Evolutionary conservation across 805 yeast species (phyloP), one percentile per base, ranked within the genome.

Genomic region (Allodekkera sacchari): DNA sequence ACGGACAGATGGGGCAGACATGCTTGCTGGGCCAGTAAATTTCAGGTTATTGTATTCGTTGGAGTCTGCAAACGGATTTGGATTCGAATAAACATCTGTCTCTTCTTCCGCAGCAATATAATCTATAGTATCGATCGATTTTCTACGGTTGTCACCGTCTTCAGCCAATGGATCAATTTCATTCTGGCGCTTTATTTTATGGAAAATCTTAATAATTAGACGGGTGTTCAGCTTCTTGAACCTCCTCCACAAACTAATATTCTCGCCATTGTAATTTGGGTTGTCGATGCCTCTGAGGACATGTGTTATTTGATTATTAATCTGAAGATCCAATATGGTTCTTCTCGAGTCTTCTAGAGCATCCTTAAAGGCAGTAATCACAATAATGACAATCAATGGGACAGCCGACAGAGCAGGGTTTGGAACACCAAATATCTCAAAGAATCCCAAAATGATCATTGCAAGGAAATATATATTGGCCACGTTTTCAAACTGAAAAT

Each of bases 401-500:
- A 80, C 89, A 5, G 83, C 77, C 7, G 82, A 68, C 30, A 83
- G 50, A 2, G 74, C 83, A 1, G 94, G 94, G 36, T 68, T 73
- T 3, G 87, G 80, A 19, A 83, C 94, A 51, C 94, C 94, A 53
- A 83, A 83, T 24, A 83, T 77, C 31, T 67, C 64, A 52, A 81
- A 80, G 3, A 72, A 82, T 38, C 96, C 95, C 39, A 89, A 59
- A 42, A 89, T 77, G 48, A 79, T 79, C 59, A 84, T 64, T 22
- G 76, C 61, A 46, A 89, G 61, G 68, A 89, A 89, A 62, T 87
- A 89, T 31, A 84, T 63, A 57, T 89, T 89, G 27, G 98, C 98
- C 40, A 88, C 73, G 54, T 88, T 89, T 44, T 71, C 74, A 56
- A 88, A 88, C 61, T 92, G 97, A 41, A 71, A 68, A 28, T 60